Evolutionary conservation across 2,329 filamentous ascomycete species (phyloP), one percentile per base, ranked within the genome.

Genomic region (Cadophora malorum): DNA sequence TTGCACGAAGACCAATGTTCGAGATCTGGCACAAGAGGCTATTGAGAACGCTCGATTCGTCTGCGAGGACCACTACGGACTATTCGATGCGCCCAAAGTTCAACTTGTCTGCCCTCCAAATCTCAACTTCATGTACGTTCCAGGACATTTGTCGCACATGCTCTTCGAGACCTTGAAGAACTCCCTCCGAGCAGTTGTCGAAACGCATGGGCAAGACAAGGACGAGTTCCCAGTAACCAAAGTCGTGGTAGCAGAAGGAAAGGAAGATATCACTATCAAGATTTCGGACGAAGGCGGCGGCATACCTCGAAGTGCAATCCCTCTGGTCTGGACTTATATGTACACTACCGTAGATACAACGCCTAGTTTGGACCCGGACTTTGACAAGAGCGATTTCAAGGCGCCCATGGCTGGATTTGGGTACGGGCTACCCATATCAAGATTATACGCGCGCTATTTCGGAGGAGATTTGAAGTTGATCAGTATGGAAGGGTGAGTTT

Each of bases 281-380:
- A 91, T 99, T 75, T 93, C 91, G 4, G 96, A 99, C 79, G 96
- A 99, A 81, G 96, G 96, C 68, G 96, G 96, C 71, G 96, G 96
- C 70, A 98, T 99, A 64, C 94, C 96, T 0, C 85, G 96, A 76
- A 96, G 92, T 75, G 88, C 93, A 63, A 98, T 99, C 71, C 96
- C 96, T 5, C 86, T 99, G 16, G 96, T 98, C n/a, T 99, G 96
- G 96, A 99, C 96, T 14, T 99, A 99, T 80, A 99, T 98, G 96
- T 99, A 99, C 80, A 99, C 96, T 45, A 99, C 96, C 1, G 96
- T 99, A 72, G 96, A 98, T 79, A 90, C 94, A 74, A 98, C 96
- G 25, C 96, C 96, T 16, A 97, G 90, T 77, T 83, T 99, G 70
- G 96, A 99, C 78, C 96, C 96, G 0, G 95, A 98, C 79, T 99